Base-by-base conservation (phyloP, 78 protist species). In the Dictyostelium intermedium region DNA sequence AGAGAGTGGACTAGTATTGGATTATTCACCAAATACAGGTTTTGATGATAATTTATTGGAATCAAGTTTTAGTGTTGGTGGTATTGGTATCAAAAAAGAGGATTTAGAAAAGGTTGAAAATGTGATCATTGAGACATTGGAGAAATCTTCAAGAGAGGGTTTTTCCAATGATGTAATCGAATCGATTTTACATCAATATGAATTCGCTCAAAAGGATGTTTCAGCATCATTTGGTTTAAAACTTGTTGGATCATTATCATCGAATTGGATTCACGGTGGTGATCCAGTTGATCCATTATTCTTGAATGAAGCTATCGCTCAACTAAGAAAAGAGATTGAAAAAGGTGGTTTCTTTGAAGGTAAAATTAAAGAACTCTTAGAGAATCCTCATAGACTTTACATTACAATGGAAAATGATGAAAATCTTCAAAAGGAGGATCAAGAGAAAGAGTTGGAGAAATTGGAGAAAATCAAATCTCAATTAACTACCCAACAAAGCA, bases 101-200 rank as follows among this genome's bases (percentile, higher is more conserved):
- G 96, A 93, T 73, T 35, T 87, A 27, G 93, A 74, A 25, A 47
- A 56, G 11, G 92, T 93, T 63, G 87, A 83, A 50, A 34, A 86
- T 3, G 87, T 82, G 0, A 87, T 93, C 35, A 23, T 76, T 7
- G 41, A 41, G 7, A 87, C 92, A n/a, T 45, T 93, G 23, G 84
- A 47, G 13, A 69, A 83, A 25, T 78, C 87, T 9, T 13, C 60
- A 11, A 3, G 70, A 6, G 69, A 85, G 1, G 96, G 96, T 2
- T 83, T 93, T n/a, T 80, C 61, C 3, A 10, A 18, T n/a, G 43
- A 81, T n/a, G 74, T 70, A 2, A 80, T 85, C 14, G 93, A 93
- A 25, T 85, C 96, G 2, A 79, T 93, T 6, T 39, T 93, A 9
- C 96, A 93, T 66, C 96, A 93, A 84, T 87, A 84, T 47, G 96